Conservation (phyloP, 331 rosid species). For the Arachis monticola region DNA sequence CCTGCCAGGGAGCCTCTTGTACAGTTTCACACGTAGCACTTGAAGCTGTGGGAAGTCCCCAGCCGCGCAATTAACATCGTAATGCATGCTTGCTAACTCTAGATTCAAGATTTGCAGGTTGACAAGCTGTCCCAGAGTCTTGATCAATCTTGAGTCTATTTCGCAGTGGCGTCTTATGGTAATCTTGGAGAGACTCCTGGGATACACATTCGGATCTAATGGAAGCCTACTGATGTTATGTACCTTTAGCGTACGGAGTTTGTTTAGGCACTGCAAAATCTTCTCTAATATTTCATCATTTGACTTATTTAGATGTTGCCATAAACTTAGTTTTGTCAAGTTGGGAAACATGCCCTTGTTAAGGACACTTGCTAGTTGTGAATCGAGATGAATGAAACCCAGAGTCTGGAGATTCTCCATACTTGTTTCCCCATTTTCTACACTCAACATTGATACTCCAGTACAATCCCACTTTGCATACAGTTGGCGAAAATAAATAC, state of each 20-base stretch:
- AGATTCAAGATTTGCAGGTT: constrained; percentile 29
- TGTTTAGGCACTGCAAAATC: not conserved
- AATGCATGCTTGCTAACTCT: not conserved
- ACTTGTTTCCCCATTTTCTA: not conserved
- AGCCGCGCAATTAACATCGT: not conserved
- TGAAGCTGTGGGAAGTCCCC: constrained; percentile 7
- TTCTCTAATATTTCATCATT: not conserved
- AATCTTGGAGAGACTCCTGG: not conserved
- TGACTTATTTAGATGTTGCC: too few relatives aligned
- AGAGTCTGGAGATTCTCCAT: not conserved
- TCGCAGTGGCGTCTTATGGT: not conserved
- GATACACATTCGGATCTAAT: not conserved
- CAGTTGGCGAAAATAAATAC: not conserved
- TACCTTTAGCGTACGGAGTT: not conserved
- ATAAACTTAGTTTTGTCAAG: not conserved
- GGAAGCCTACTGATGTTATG: not conserved
- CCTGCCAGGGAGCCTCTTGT: not conserved
- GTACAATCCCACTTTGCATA: too few relatives aligned
- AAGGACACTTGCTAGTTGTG: not conserved
- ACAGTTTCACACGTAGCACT: not conserved
- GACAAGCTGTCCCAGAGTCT: not conserved
- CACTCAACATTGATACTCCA: not conserved
- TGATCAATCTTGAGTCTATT: not conserved
- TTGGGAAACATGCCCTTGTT: not conserved
- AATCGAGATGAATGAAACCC: not conserved